A percentile compares a stretch with the other conserved stretches of the same genome.
Conservation (phyloP, 345 rosid genomes). For the Laguncularia racemosa region DNA sequence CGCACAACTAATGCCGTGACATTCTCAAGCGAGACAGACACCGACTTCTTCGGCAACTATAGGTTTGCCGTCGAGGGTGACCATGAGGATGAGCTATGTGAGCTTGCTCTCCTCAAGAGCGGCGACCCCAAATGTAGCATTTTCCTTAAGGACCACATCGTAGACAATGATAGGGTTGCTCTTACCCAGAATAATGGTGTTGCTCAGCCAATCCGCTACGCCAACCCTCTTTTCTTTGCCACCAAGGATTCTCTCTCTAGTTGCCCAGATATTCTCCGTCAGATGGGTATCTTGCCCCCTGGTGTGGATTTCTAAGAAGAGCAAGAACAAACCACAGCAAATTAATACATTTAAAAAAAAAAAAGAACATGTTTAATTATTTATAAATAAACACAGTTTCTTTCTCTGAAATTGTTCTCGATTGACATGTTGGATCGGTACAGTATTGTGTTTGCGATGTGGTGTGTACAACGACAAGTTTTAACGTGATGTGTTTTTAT, state of each 20-base stretch:
- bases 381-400: too few species aligned
- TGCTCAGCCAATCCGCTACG: conserved; percentile 6
- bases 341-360: background rate
- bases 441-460: too few species aligned
- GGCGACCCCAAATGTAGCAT: conserved; percentile 11
- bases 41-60: conserved; percentile 8
- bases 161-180: conserved; percentile 11
- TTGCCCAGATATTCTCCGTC: conserved; percentile 9
- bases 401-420: too few species aligned
- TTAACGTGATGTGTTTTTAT: too few species aligned
- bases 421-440: too few species aligned
- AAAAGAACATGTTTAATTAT: too few species aligned
- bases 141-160: conserved; percentile 1
- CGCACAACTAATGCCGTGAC: conserved; percentile 1
- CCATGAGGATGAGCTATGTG: conserved; percentile 21
- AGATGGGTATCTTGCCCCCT: conserved; percentile 15
- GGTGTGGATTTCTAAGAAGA: background rate
- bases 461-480: too few species aligned
- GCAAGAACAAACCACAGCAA: background rate
- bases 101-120: conserved; percentile 8
- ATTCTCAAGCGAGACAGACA: background rate
- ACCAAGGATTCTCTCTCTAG: background rate
- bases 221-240: conserved; percentile 9
- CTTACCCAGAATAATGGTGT: conserved; percentile 15
- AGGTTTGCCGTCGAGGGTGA: conserved; percentile 5